phyloP scores from a whole-genome alignment of 257 asterid species.

The Capsicum rhomboideum region DNA sequence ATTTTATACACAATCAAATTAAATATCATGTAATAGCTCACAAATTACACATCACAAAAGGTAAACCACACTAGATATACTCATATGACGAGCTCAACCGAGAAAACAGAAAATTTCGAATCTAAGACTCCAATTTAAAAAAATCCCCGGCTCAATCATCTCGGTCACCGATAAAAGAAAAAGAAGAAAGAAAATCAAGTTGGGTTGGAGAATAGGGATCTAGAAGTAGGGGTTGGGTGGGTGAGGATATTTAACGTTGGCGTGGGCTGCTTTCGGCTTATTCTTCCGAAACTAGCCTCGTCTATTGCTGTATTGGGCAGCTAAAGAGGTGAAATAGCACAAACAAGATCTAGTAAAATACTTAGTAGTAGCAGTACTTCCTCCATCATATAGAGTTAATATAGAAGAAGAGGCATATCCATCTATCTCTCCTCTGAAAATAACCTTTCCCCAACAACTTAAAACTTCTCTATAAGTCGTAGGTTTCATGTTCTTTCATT shows the following conservation, averaged over 20 bases:
- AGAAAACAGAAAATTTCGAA: background rate
- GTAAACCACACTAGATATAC: background rate
- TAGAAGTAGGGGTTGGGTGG: background rate
- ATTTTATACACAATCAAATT: background rate
- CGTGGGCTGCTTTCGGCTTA: slow-evolving; percentile 11
- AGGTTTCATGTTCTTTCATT: slow-evolving; percentile 9
- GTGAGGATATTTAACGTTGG: background rate
- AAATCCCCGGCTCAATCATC: too few species aligned
- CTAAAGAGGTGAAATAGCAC: slow-evolving; percentile 5
- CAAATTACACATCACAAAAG: background rate
- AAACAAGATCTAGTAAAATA: background rate
- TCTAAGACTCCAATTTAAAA: background rate
- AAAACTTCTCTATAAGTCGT: slow-evolving; percentile 1
- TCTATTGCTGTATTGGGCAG: slow-evolving; percentile 37
- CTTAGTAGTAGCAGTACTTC: background rate
- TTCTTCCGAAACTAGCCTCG: slow-evolving; percentile 21
- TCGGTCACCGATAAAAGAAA: too few species aligned
- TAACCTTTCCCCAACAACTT: background rate
- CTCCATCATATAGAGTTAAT: background rate
- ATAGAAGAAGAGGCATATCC: background rate
- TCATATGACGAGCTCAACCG: background rate
- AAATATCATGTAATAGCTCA: background rate
- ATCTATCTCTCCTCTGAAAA: background rate
- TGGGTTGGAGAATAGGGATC: background rate
- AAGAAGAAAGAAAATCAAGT: background rate